phyloP scores from a whole-genome alignment of 345 rosid genomes.

The Pugionium cornutum region DNA sequence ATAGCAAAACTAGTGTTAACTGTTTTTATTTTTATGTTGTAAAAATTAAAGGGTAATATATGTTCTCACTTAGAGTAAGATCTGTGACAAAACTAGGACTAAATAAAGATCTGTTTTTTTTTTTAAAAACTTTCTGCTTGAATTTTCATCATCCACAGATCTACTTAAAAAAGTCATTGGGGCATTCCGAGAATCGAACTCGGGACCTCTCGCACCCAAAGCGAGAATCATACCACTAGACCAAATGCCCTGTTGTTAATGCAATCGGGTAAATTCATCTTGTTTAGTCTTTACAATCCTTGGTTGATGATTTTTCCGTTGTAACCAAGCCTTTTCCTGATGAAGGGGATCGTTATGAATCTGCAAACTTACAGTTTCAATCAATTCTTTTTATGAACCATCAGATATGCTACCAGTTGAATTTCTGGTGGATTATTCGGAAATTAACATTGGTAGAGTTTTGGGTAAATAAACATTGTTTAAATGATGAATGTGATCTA shows the following conservation, averaged over 20 bases:
- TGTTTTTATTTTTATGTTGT: not conserved
- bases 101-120: no score
- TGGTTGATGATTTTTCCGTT: no score
- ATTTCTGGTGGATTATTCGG: not conserved
- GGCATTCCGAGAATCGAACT: no score
- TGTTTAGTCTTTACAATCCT: not conserved
- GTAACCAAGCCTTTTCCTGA: no score
- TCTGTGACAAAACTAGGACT: not conserved
- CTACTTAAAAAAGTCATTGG: not conserved
- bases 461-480: not conserved
- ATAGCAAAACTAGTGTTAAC: not conserved
- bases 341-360: no score
- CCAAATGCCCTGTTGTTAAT: constrained; percentile 51
- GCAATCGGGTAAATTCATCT: constrained; percentile 21
- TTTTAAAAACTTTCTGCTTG: not conserved
- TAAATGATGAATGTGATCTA: not conserved
- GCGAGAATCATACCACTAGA: constrained; percentile 91
- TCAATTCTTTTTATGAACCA: no score
- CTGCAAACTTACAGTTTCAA: no score
- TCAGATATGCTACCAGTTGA: not conserved
- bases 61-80: not conserved
- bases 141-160: not conserved
- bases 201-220: constrained; percentile 72
- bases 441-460: not conserved
- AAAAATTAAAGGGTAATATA: constrained; percentile 9